Evolutionary conservation across 2,329 filamentous ascomycete genomes (phyloP).

Genomic region (Raffaelea ambrosiae): DNA sequence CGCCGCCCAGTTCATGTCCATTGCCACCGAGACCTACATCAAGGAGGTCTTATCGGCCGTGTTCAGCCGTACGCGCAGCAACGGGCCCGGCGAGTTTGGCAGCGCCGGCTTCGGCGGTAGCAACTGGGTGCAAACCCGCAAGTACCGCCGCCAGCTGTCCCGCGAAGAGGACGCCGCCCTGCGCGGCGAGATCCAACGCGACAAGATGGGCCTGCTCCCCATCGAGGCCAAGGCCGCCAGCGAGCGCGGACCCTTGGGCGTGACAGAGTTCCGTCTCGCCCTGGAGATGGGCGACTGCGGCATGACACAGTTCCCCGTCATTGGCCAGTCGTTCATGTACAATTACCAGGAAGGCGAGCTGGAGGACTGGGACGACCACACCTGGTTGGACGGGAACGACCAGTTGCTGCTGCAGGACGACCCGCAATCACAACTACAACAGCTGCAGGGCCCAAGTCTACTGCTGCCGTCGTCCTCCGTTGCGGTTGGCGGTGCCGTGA

Average conservation of each 20-base stretch:
- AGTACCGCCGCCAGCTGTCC: slow-evolving; percentile 66
- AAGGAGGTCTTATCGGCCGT: slow-evolving; percentile 57
- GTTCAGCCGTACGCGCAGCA: slow-evolving; percentile 56
- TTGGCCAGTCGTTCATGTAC: slow-evolving; percentile 61
- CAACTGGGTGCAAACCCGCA: slow-evolving; percentile 68
- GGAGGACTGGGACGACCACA: slow-evolving; percentile 56
- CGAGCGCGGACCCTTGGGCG: slow-evolving; percentile 62
- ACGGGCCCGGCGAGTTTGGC: slow-evolving; percentile 54
- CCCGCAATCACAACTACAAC: too few relatives aligned
- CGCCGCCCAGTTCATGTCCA: slow-evolving; percentile 54
- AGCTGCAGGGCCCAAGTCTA: too few relatives aligned
- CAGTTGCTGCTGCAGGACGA: neutral
- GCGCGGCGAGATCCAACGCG: slow-evolving; percentile 65
- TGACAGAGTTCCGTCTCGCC: slow-evolving; percentile 70
- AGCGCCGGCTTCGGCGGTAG: slow-evolving; percentile 57
- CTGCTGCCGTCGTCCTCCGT: too few relatives aligned
- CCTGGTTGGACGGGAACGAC: slow-evolving; percentile 34
- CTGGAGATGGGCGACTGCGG: slow-evolving; percentile 68
- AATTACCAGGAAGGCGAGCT: slow-evolving; percentile 69
- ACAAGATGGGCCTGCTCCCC: slow-evolving; percentile 70
- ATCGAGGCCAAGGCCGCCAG: slow-evolving; percentile 70
- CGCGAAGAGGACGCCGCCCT: slow-evolving; percentile 66
- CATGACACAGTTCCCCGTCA: slow-evolving; percentile 67
- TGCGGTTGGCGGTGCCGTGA: too few relatives aligned
- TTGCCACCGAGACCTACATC: slow-evolving; percentile 59